Evolutionary conservation across 305 asterid species (phyloP), one percentile per base, ranked within the genome.

Genomic region (Ajuga reptans): DNA sequence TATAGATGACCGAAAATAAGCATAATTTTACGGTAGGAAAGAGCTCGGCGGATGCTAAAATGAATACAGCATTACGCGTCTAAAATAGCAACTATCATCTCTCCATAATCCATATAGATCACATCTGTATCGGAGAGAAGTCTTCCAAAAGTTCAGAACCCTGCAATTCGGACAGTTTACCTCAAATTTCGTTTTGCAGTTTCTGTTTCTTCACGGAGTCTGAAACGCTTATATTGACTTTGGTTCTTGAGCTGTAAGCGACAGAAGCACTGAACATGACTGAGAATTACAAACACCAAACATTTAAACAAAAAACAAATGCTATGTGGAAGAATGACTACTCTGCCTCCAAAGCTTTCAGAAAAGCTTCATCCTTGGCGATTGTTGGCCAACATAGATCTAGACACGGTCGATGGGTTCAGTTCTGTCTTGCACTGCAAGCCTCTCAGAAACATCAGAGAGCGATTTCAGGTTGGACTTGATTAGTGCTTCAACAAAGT

Each of bases 391-490:
- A 29, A 64, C 14, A 57, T 42, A 41, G 24, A 34, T 47, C 72
- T 78, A 84, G 65, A 72, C 72, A 69, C 72, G 78, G 39, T 84
- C 77, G 9, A 82, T 70, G 66, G 90, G 89, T 43, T 84, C 84
- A 33, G 87, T 75, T 72, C 81, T 69, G 76, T 84, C 91, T 65
- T 81, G 87, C 77, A 83, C 80, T n/a, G 92, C 92, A 61, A 87
- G 89, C 80, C 83, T 79, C 84, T 90, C 95, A 0, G 95, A 90
- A 73, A 85, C 83, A 62, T 84, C 87, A 52, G 95, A 85, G 5
- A 87, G 87, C 1, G 96, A 86, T 70, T 84, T 86, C 53, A 89
- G 87, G 60, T 90, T 90, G 78, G 93, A 90, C 29, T 82, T 86
- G 82, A 89, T 87, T 43, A 86, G 80, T 29, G 95, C 92, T 70